Percentiles rank a stretch among this genome's conserved stretches.
These are phyloP conservation scores for Talaromyces amestolkiae DNA, from an alignment of 2,329 filamentous ascomycete species.

Conservation along the genomic window DNA sequence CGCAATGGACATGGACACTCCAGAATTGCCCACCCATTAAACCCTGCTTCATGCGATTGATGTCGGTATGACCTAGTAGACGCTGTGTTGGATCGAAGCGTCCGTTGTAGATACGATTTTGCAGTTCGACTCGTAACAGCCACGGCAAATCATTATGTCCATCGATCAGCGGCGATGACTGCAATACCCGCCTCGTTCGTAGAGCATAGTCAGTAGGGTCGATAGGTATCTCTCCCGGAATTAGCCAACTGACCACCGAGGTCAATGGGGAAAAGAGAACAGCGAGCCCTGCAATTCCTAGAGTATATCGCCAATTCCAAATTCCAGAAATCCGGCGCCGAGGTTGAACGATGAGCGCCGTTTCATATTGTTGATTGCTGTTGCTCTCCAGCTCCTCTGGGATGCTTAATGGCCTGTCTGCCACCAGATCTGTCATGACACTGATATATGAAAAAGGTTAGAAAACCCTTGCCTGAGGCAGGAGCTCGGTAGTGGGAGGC, in stretches of 20 bases:
- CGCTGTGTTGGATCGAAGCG: background rate
- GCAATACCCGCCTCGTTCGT: background rate
- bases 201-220: background rate
- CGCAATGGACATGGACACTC: constrained; percentile 8
- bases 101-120: background rate
- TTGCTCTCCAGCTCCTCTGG: background rate
- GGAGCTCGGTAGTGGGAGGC: background rate
- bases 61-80: constrained; percentile 7
- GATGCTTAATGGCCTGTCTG: background rate
- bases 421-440: background rate
- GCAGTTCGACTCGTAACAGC: background rate
- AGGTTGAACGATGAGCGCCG: background rate
- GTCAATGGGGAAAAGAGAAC: background rate
- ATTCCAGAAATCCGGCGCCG: background rate
- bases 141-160: background rate
- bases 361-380: background rate
- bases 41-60: constrained; percentile 12
- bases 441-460: background rate
- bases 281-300: background rate
- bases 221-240: background rate
- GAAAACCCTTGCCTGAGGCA: background rate
- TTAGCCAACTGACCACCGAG: background rate
- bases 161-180: background rate
- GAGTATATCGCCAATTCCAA: background rate
- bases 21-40: constrained; percentile 8